Conservation (phyloP, 2,329 filamentous ascomycete species). For the Ciborinia camelliae region DNA sequence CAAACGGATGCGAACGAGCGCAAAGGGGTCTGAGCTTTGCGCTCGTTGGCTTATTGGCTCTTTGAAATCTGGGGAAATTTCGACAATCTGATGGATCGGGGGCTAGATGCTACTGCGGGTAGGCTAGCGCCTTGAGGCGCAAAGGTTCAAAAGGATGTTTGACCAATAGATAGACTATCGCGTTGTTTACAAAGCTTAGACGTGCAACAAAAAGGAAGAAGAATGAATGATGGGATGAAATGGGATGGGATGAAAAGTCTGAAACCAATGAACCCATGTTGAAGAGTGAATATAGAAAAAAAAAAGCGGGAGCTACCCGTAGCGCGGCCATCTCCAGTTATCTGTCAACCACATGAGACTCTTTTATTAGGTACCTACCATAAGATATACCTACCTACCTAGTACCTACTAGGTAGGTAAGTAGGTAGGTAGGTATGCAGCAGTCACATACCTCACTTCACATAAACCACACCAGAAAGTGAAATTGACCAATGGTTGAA, state of each 20-base stretch:
- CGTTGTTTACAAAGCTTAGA: background rate
- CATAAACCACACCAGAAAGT: background rate
- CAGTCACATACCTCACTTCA: background rate
- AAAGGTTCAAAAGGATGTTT: background rate
- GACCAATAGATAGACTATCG: background rate
- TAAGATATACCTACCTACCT: too few relatives aligned
- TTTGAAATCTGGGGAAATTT: background rate
- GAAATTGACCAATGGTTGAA: background rate
- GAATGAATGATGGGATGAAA: too few relatives aligned
- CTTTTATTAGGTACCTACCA: too few relatives aligned
- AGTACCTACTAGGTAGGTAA: too few relatives aligned
- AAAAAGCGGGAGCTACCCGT: background rate
- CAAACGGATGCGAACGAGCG: background rate
- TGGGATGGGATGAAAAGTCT: background rate
- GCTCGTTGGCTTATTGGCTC: background rate
- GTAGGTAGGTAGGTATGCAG: too few relatives aligned
- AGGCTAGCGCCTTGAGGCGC: background rate
- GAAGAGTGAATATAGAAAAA: background rate
- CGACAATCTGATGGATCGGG: background rate
- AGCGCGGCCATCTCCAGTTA: background rate
- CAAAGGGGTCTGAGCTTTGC: background rate
- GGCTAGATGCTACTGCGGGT: background rate
- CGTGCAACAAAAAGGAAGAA: background rate
- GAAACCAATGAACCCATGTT: background rate
- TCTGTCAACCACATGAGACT: background rate